These are phyloP conservation scores for Phytophthora parvispora DNA, from an alignment of 352 stramenopile genomes.

Conservation along the genomic window DNA sequence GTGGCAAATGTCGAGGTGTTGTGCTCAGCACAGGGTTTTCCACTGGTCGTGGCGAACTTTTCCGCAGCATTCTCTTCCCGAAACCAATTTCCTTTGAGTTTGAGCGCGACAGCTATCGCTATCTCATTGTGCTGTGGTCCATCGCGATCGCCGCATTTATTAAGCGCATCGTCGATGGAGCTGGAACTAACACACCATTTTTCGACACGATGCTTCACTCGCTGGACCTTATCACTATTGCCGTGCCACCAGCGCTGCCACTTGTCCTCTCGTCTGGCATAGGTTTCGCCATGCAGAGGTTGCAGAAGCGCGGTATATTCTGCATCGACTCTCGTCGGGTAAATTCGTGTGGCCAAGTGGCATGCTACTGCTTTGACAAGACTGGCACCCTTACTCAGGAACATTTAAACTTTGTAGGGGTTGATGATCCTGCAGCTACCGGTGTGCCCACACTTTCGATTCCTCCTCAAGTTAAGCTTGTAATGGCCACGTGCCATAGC, in stretches of 20 bases:
- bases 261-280: constrained; percentile 61
- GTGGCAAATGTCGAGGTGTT: constrained; percentile 32
- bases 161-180: constrained; percentile 38
- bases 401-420: constrained; percentile 49
- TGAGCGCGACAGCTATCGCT: constrained; percentile 58
- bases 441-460: constrained; percentile 10
- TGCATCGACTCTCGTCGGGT: constrained; percentile 57
- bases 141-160: constrained; percentile 45
- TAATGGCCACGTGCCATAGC: constrained; percentile 62
- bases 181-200: constrained; percentile 19
- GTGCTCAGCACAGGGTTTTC: constrained; percentile 58
- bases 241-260: constrained; percentile 57
- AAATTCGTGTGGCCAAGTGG: constrained; percentile 62
- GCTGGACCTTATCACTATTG: constrained; percentile 63
- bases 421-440: constrained; percentile 15
- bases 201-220: constrained; percentile 36
- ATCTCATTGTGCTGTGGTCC: constrained; percentile 40
- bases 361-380: constrained; percentile 81
- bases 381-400: constrained; percentile 71
- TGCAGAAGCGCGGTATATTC: constrained; percentile 41
- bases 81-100: constrained; percentile 48
- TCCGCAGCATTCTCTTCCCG: constrained; percentile 52
- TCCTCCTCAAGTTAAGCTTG: constrained; percentile 30
- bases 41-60: constrained; percentile 54
- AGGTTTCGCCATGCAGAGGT: constrained; percentile 49